Evolutionary conservation across 2,329 filamentous ascomycete species (phyloP), one percentile per base, ranked within the genome.

Genomic region (Aureobasidium sp.): DNA sequence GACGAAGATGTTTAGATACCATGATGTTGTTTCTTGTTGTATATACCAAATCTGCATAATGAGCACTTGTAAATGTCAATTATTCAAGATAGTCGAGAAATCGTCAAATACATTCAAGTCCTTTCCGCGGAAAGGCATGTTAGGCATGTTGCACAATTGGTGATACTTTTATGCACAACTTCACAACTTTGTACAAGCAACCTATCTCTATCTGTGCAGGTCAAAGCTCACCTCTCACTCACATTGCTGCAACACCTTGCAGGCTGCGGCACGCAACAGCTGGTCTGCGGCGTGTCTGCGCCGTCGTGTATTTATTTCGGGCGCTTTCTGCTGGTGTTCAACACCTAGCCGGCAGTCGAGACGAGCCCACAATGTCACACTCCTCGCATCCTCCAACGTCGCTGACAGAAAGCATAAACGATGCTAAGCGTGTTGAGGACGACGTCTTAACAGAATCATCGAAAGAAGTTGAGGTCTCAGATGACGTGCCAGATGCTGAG

Each of bases 381-480:
- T 29, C 20, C 5, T 58, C 42, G 27, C 48, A 32, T 10, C 20
- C 56, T 23, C 7, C 32, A 3, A 12, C 44, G 9, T 59, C 56
- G 4, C 36, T 27, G n/a, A 2, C 56, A 4, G 46, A 29, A 3
- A 41, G 34, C 26, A 36, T 46, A 13, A 52, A 26, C 37, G 37
- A 51, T 32, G 20, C 47, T 34, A 61, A 52, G 17, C 57, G 57
- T 36, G 29, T 61, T 47, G 46, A 61, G 2, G 47, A 61, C 29
- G 57, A 61, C 8, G 26, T 41, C 5, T 44, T 15, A 2, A 36
- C 10, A 34, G 37, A 52, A 13, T 3, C 37, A 23, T 1, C 57
- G 17, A 32, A 1, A 27, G 57, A 61, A 42, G 29, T 26, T 3
- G 47, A 47, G 3, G 7, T n/a, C 2, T 42, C 17, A 13, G 12